phyloP scores from a whole-genome alignment of 1,139 yeast species.

The Suhomyces coccinellae region DNA sequence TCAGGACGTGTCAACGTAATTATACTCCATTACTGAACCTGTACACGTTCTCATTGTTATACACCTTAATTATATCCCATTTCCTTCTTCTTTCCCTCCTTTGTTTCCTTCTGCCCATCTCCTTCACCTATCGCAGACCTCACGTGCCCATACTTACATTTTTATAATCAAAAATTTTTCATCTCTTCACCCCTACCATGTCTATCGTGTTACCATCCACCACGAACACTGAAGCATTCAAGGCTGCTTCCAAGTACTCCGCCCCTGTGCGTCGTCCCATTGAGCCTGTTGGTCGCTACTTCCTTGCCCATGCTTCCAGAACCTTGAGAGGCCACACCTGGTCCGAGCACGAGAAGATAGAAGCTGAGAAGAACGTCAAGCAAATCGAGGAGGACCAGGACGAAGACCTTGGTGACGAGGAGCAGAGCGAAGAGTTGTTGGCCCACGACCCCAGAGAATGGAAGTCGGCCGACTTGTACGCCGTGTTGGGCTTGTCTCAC shows the following conservation, averaged over 20 bases:
- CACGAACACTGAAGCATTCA: slow-evolving; percentile 51
- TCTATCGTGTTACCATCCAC: slow-evolving; percentile 43
- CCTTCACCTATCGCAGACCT: not conserved
- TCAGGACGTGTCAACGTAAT: too few species aligned
- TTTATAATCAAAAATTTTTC: slow-evolving; percentile 1
- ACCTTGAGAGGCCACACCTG: slow-evolving; percentile 96
- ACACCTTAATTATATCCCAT: not conserved
- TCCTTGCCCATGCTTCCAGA: slow-evolving; percentile 96
- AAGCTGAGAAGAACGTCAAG: slow-evolving; percentile 87
- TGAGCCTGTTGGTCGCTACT: slow-evolving; percentile 96
- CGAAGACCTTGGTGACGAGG: slow-evolving; percentile 73
- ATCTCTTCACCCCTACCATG: slow-evolving; percentile 25
- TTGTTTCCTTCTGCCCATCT: not conserved
- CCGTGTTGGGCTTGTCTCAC: slow-evolving; percentile 90
- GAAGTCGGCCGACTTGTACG: slow-evolving; percentile 95
- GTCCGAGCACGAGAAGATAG: slow-evolving; percentile 94
- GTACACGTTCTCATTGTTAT: too few species aligned
- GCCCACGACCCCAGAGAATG: slow-evolving; percentile 96
- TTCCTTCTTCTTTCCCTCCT: not conserved
- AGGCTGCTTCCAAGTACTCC: slow-evolving; percentile 52
- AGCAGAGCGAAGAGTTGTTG: slow-evolving; percentile 76
- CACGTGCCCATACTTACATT: slow-evolving; percentile 2
- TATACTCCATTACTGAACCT: too few species aligned
- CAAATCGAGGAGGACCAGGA: slow-evolving; percentile 67
- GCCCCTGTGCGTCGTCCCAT: slow-evolving; percentile 80